Percentiles rank a stretch among this genome's conserved stretches.
Evolutionary conservation across 1,284 basidiomycete species (phyloP).

Genomic region (Meripilus lineatus): DNA sequence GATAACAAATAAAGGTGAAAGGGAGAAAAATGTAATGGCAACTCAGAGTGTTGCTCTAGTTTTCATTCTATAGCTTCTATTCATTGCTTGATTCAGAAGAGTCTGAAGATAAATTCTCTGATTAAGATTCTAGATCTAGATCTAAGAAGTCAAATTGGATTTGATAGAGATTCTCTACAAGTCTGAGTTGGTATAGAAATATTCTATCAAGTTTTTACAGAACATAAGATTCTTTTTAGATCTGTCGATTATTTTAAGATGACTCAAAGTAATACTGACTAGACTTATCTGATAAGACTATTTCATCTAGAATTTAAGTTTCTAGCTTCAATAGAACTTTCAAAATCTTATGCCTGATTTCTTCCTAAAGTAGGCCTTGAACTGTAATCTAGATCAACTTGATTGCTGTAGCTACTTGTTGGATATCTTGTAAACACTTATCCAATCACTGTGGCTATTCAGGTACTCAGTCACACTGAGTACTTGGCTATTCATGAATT

Average conservation of each 20-base stretch:
- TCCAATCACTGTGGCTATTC: too few species aligned
- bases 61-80: too few species aligned
- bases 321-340: neutral
- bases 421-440: slow-evolving; percentile 4
- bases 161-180: neutral
- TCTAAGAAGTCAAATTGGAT: too few species aligned
- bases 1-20: too few species aligned
- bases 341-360: neutral
- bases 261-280: slow-evolving; percentile 1
- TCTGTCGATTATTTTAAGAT: neutral
- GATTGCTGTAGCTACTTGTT: neutral
- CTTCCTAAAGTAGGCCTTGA: slow-evolving; percentile 3
- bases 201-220: neutral
- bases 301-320: neutral
- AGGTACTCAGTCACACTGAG: too few species aligned
- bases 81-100: too few species aligned
- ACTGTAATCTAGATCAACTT: slow-evolving; percentile 1
- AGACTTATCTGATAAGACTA: neutral
- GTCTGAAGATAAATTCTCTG: too few species aligned
- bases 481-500: too few species aligned
- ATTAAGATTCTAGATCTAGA: too few species aligned
- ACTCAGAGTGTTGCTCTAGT: too few species aligned
- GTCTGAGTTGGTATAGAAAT: neutral
- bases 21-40: too few species aligned
- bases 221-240: slow-evolving; percentile 1